A percentile compares a stretch with the other conserved stretches of the same genome.
phyloP scores from a whole-genome alignment of 2,329 filamentous ascomycete species.

The Lecanoromycetidae sp. region DNA sequence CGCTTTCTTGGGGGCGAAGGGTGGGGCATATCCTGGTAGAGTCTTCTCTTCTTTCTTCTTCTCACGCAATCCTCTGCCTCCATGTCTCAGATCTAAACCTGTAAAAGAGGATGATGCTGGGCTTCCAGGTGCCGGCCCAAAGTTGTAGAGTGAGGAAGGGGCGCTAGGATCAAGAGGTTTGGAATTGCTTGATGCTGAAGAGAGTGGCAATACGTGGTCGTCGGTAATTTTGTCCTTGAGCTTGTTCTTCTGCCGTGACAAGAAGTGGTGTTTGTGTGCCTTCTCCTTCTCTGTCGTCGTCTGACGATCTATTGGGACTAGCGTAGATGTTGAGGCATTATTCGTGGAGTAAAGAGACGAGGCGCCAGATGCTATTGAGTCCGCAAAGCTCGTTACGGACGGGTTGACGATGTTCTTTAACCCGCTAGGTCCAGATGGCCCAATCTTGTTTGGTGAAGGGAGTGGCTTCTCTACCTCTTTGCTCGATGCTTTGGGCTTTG shows the following conservation, averaged over 20 bases:
- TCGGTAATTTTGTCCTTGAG: conserved; percentile 48
- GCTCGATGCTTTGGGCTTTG: conserved; percentile 53
- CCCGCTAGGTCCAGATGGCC: conserved; percentile 38
- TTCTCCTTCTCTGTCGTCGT: conserved; percentile 32
- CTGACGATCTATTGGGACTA: conserved; percentile 39
- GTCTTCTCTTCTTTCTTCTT: conserved; percentile 61
- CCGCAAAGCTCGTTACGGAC: conserved; percentile 48
- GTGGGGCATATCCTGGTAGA: conserved; percentile 17
- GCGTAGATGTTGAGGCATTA: conserved; percentile 50
- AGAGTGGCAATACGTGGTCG: conserved; percentile 44
- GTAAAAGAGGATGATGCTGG: conserved; percentile 55
- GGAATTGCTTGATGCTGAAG: conserved; percentile 54
- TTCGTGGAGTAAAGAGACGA: conserved; percentile 49
- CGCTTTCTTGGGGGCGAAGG: conserved; percentile 22
- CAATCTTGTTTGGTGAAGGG: conserved; percentile 48
- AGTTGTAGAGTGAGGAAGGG: conserved; percentile 53
- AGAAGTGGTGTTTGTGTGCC: conserved; percentile 48
- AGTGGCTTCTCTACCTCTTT: conserved; percentile 30
- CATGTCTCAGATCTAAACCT: conserved; percentile 65
- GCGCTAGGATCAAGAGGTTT: conserved; percentile 50
- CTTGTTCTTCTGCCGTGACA: conserved; percentile 54
- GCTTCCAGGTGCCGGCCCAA: conserved; percentile 51
- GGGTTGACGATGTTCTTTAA: conserved; percentile 45
- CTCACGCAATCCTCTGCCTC: conserved; percentile 62
- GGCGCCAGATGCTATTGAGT: conserved; percentile 40